Evolutionary conservation across 75 land plant genomes (phyloP).

Genomic region (Ceratopteris richardii): DNA sequence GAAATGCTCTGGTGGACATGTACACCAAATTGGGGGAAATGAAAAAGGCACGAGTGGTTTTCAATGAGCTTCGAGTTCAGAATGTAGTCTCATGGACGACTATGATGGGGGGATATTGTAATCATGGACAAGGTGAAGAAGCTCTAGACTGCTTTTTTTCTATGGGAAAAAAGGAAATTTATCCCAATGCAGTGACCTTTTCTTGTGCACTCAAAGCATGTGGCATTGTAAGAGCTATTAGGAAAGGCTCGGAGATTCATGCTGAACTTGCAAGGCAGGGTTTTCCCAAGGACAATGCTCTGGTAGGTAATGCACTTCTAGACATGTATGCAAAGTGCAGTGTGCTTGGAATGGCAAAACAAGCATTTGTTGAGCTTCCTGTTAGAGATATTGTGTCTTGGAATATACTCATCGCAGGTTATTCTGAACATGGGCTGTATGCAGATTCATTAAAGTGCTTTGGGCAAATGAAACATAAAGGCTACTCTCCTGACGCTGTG

Average conservation of each 20-base stretch:
- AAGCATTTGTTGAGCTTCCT: constrained; percentile 25
- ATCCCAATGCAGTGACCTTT: constrained; percentile 12
- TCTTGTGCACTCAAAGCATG: constrained; percentile 26
- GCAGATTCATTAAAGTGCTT: constrained; percentile 22
- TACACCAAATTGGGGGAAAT: constrained; percentile 20
- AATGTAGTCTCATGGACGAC: constrained; percentile 32
- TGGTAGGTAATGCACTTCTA: constrained; percentile 26
- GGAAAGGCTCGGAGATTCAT: constrained; percentile 23
- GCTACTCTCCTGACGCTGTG: constrained; percentile 11
- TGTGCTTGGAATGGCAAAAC: constrained; percentile 14
- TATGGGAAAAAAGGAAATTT: constrained; percentile 19
- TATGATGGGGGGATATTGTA: constrained; percentile 25
- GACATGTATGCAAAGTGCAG: constrained; percentile 42
- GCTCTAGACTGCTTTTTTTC: constrained; percentile 24
- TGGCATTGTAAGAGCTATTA: background rate
- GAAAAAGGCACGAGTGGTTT: constrained; percentile 16
- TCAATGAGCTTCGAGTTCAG: constrained; percentile 27
- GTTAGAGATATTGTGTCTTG: constrained; percentile 32
- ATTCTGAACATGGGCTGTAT: constrained; percentile 12
- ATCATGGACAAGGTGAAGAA: constrained; percentile 4
- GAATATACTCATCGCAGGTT: constrained; percentile 32
- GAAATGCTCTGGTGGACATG: constrained; percentile 23
- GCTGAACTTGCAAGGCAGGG: constrained; percentile 12
- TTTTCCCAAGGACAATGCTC: constrained; percentile 15
- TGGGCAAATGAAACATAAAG: constrained; percentile 19